Evolutionary conservation across 2,329 filamentous ascomycete genomes (phyloP), one percentile per base, ranked within the genome.

Genomic region (Cryphonectria naterciae): DNA sequence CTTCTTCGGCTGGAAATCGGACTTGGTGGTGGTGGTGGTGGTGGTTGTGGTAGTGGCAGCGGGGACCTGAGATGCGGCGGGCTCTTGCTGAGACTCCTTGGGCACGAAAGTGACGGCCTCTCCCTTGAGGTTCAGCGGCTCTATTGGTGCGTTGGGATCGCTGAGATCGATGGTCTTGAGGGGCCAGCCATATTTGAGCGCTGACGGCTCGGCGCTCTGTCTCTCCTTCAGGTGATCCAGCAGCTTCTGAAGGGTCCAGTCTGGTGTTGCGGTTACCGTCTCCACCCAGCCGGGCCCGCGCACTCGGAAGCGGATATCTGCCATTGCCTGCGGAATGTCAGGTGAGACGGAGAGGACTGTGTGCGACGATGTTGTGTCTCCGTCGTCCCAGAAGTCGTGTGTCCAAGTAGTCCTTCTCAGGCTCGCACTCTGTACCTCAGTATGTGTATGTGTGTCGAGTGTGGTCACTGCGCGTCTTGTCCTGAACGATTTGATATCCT

Each of bases 181-280:
- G 0, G 95, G 95, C 76, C 92, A 97, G 49, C 94, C 94, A 81
- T 92, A 93, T 84, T 96, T 97, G 73, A 97, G 83, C 60, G 92
- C 88, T 77, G 95, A 94, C 19, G 85, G 84, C 8, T 84, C 77
- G 22, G 95, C 84, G 5, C 87, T 87, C 1, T 92, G 93, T 76
- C 89, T 88, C 65, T 87, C 82, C 67, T 85, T 85, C 76, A 95
- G 89, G 65, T 87, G 83, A 4, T 85, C 78, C 63, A 91, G 83
- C 1, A 95, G 84, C 68, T 90, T 85, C 64, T 82, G 82, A 62
- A 93, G 86, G 4, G 89, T 92, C 67, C 93, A 91, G 72, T 87
- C 83, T 68, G 94, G 90, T 49, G 89, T 84, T 39, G 97, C 83
- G 22, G 88, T 88, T 67, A 97, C 82, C 3, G 89, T 91, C 46